These are phyloP conservation scores for Theileria orientalis DNA, from an alignment of 169 alveolate genomes.

Conservation along the genomic window DNA sequence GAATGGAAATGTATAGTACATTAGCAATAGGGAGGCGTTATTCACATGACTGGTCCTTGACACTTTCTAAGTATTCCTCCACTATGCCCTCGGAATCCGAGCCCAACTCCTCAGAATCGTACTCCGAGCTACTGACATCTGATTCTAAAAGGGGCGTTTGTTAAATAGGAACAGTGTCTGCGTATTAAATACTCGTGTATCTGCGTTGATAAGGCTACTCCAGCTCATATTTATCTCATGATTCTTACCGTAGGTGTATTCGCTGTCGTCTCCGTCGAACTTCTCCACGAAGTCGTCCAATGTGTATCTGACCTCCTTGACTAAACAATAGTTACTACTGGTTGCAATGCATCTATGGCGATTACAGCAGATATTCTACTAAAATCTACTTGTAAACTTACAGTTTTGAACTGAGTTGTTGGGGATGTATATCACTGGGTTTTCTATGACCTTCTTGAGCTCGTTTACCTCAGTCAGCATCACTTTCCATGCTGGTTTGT, in stretches of 20 bases:
- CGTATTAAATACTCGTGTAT: no score
- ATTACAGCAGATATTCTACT: neutral
- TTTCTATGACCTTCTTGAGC: conserved; percentile 41
- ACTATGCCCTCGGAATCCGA: conserved; percentile 63
- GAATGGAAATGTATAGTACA: no score
- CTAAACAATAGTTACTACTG: neutral
- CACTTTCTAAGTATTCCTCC: conserved; percentile 60
- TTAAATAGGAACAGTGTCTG: no score
- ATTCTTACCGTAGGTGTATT: conserved; percentile 41
- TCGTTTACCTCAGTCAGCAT: conserved; percentile 55
- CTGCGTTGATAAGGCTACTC: no score
- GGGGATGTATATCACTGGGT: conserved; percentile 34
- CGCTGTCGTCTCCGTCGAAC: conserved; percentile 41
- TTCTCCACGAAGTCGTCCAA: conserved; percentile 22
- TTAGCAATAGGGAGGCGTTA: no score
- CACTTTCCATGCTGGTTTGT: conserved; percentile 54
- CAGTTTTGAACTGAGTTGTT: conserved; percentile 8
- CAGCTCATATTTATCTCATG: no score
- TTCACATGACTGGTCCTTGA: no score
- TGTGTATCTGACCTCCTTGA: conserved; percentile 12
- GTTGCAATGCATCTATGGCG: neutral
- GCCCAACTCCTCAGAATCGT: conserved; percentile 30
- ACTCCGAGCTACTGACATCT: conserved; percentile 33
- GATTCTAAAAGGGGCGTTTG: conserved; percentile 47
- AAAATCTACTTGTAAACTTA: neutral